These are phyloP conservation scores for Pinus albicaulis DNA, from an alignment of 75 land plant species.

Conservation along the genomic window DNA sequence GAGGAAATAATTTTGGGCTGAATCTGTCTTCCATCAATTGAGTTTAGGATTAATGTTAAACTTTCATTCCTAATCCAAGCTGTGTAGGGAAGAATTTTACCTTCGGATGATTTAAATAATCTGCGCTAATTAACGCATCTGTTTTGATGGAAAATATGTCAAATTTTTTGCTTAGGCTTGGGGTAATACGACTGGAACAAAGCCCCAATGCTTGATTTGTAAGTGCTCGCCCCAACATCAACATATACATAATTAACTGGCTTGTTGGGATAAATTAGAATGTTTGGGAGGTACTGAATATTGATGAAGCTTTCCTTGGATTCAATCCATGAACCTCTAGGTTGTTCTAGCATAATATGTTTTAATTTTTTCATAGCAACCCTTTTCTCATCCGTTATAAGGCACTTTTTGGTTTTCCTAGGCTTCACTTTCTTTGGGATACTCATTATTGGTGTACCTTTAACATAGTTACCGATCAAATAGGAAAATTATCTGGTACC, in stretches of 20 bases:
- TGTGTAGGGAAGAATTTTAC: too few relatives aligned
- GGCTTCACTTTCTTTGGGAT: background rate
- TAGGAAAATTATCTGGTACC: too few relatives aligned
- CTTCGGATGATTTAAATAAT: too few relatives aligned
- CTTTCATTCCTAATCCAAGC: too few relatives aligned
- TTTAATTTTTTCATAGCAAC: constrained; percentile 39
- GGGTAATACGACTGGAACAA: constrained; percentile 79
- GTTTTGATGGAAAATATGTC: constrained; percentile 51
- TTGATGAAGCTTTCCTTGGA: constrained; percentile 4
- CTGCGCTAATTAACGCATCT: constrained; percentile 22
- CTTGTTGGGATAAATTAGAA: constrained; percentile 38
- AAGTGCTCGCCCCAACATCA: constrained; percentile 45
- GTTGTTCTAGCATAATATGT: constrained; percentile 56
- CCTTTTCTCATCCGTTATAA: constrained; percentile 16
- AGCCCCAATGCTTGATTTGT: constrained; percentile 24
- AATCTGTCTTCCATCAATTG: too few relatives aligned
- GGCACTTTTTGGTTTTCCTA: constrained; percentile 6
- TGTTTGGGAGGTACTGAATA: constrained; percentile 46
- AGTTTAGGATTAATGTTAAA: too few relatives aligned
- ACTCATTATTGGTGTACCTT: constrained; percentile 10
- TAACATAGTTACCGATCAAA: too few relatives aligned
- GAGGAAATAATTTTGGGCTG: too few relatives aligned
- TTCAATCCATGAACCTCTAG: constrained; percentile 10
- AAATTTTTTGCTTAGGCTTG: constrained; percentile 41
- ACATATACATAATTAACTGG: constrained; percentile 53